Percentiles rank a stretch among this genome's conserved stretches.
Evolutionary conservation across 306 rosid genomes (phyloP).

Genomic region (Datisca glomerata): DNA sequence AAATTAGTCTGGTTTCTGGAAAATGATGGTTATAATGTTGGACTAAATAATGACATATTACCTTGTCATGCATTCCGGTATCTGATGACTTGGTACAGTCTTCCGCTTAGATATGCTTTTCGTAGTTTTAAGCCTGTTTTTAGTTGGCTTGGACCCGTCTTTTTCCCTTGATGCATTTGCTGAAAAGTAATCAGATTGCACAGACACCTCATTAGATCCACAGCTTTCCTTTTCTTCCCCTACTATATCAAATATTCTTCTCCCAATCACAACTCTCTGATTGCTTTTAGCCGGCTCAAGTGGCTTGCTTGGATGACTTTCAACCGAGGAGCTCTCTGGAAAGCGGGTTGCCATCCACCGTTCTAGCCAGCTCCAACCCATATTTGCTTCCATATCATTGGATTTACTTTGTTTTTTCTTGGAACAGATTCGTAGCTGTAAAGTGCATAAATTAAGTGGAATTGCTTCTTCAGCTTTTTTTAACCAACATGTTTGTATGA

Average conservation of each 20-base stretch:
- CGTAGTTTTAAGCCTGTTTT: slow-evolving; percentile 30
- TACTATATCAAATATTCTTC: slow-evolving; percentile 33
- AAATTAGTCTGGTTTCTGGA: no score
- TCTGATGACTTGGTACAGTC: slow-evolving; percentile 41
- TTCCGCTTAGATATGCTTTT: slow-evolving; percentile 42
- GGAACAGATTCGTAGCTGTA: slow-evolving; percentile 67
- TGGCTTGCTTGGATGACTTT: slow-evolving; percentile 33
- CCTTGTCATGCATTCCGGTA: slow-evolving; percentile 35
- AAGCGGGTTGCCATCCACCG: slow-evolving; percentile 96
- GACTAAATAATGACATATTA: no score
- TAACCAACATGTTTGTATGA: neutral
- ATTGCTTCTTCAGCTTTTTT: neutral
- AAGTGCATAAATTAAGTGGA: neutral
- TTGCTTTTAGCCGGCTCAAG: slow-evolving; percentile 22
- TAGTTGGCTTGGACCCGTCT: slow-evolving; percentile 19
- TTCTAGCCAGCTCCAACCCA: slow-evolving; percentile 98
- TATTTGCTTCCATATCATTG: slow-evolving; percentile 36
- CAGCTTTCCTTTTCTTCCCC: slow-evolving; percentile 89
- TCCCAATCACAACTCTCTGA: slow-evolving; percentile 19
- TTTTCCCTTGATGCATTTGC: slow-evolving; percentile 24
- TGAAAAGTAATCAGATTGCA: slow-evolving; percentile 38
- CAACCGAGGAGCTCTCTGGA: slow-evolving; percentile 45
- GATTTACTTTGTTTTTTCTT: slow-evolving; percentile 41
- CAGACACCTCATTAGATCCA: slow-evolving; percentile 74
- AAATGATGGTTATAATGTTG: no score